Conservation (phyloP, 2,329 filamentous ascomycete genomes). For the Pyricularia sp. region DNA sequence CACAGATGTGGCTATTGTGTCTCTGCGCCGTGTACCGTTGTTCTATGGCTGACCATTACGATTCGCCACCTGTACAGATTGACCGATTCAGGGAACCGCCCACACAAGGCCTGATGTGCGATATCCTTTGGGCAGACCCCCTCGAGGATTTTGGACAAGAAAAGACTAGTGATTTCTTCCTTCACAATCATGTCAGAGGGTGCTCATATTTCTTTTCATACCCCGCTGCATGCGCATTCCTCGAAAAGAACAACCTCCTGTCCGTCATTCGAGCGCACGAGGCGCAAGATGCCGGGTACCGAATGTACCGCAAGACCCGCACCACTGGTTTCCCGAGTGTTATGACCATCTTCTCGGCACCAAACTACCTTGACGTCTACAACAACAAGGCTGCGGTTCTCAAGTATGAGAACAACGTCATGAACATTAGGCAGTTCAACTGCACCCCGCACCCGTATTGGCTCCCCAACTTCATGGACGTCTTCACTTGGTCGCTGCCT, state of each 20-base stretch:
- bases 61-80: constrained; percentile 47
- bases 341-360: constrained; percentile 99
- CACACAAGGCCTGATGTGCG: constrained; percentile 97
- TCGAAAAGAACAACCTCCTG: constrained; percentile 97
- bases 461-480: constrained; percentile 99
- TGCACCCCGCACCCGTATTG: constrained; percentile 99
- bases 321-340: constrained; percentile 98
- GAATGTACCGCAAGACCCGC: constrained; percentile 98
- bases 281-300: constrained; percentile 94
- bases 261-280: constrained; percentile 97
- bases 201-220: constrained; percentile 99
- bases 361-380: constrained; percentile 98
- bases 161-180: constrained; percentile 94
- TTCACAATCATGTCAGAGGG: constrained; percentile 96
- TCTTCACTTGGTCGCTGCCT: constrained; percentile 98
- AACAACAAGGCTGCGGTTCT: constrained; percentile 99
- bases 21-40: neutral
- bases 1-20: neutral
- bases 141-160: constrained; percentile 98
- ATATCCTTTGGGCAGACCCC: constrained; percentile 97
- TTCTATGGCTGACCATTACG: neutral
- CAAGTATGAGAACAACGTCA: constrained; percentile 99
- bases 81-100: constrained; percentile 96
- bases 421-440: constrained; percentile 99
- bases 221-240: constrained; percentile 88